Percentiles rank a stretch among this genome's conserved stretches.
Evolutionary conservation across 495 filamentous ascomycete species (phyloP).

Genomic region (Aspergillus taichungensis): DNA sequence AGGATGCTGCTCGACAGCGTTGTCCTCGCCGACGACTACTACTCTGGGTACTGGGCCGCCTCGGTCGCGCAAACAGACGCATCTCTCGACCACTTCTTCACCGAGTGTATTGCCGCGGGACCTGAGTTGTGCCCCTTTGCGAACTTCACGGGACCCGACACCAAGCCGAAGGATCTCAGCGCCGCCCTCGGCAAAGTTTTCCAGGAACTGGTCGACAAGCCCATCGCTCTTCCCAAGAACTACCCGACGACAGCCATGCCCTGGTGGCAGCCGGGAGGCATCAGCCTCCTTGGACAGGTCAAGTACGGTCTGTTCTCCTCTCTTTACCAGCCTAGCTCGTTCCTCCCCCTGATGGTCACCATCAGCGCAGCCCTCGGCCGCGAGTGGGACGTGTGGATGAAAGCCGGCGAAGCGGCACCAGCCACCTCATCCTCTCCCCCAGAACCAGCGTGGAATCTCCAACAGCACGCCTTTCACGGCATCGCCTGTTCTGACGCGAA

Average conservation of each 20-base stretch:
- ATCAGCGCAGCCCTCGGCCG: not conserved
- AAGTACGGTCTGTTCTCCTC: not conserved
- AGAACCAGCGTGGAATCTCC: not conserved
- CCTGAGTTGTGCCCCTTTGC: not conserved
- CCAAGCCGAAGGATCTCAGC: not conserved
- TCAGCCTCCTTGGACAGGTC: not conserved
- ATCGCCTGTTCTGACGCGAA: not conserved
- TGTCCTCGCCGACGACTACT: constrained; percentile 27
- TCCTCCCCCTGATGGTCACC: not conserved
- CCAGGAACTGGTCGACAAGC: not conserved
- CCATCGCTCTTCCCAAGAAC: not conserved
- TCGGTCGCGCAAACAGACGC: not conserved
- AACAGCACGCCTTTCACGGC: not conserved
- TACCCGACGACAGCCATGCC: not conserved
- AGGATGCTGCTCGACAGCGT: constrained; percentile 35
- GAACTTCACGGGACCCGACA: not conserved
- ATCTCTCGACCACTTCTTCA: not conserved
- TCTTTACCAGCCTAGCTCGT: not conserved
- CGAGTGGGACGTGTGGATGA: not conserved
- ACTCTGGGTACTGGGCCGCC: not conserved
- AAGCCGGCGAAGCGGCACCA: too few species aligned
- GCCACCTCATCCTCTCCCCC: too few species aligned
- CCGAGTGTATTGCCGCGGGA: not conserved
- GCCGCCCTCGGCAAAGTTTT: not conserved
- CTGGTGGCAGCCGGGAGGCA: not conserved